Conservation (phyloP, 179 eudicot species). For the Vitellaria paradoxa region DNA sequence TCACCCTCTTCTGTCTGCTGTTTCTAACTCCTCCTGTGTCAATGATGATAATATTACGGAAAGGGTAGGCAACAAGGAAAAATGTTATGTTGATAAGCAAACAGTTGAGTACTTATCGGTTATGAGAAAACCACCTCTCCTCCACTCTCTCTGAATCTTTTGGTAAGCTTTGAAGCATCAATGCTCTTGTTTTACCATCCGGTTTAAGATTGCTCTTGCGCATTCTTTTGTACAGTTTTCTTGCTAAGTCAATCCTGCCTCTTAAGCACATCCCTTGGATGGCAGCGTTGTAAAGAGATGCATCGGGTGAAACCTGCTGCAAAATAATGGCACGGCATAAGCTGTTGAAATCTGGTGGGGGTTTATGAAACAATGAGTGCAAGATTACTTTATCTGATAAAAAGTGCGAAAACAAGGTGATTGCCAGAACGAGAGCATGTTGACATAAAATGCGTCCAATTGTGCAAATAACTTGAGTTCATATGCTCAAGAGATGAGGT, state of each 20-base stretch:
- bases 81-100: background rate
- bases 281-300: conserved; percentile 77
- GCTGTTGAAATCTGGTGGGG: background rate
- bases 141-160: conserved; percentile 12
- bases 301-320: conserved; percentile 56
- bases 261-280: conserved; percentile 86
- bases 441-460: background rate
- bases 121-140: conserved; percentile 17
- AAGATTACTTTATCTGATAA: background rate
- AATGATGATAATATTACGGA: background rate
- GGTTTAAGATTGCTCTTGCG: conserved; percentile 55
- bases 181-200: conserved; percentile 86
- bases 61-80: background rate
- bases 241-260: conserved; percentile 56
- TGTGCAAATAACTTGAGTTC: background rate
- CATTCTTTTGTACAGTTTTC: conserved; percentile 65
- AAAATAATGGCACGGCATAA: background rate
- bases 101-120: background rate
- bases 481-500: background rate
- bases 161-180: conserved; percentile 77
- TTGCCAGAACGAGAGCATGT: background rate
- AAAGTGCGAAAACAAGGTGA: background rate
- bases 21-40: background rate
- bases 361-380: background rate
- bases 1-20: background rate